A percentile compares a stretch with the other conserved stretches of the same genome.
phyloP scores from a whole-genome alignment of 1,284 basidiomycete genomes.

The Coniophora puteana region DNA sequence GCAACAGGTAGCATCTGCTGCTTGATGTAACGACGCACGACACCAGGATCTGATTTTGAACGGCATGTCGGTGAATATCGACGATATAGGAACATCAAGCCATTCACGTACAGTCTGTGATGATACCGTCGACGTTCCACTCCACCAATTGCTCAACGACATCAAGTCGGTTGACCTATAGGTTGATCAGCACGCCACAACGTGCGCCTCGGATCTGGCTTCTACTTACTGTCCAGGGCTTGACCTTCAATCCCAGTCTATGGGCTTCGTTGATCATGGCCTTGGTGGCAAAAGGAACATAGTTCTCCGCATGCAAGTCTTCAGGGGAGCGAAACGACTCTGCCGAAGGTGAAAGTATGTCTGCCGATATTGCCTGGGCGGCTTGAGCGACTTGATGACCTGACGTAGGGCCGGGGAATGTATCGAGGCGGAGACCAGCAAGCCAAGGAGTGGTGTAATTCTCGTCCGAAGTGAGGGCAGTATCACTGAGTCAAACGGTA shows the following conservation, averaged over 20 bases:
- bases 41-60: conserved; percentile 39
- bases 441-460: conserved; percentile 55
- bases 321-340: conserved; percentile 27
- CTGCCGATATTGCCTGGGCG: conserved; percentile 60
- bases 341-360: conserved; percentile 58
- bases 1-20: conserved; percentile 47
- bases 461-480: conserved; percentile 33
- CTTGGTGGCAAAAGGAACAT: conserved; percentile 57
- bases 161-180: conserved; percentile 56
- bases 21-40: conserved; percentile 49
- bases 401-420: conserved; percentile 52
- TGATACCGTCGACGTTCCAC: conserved; percentile 68
- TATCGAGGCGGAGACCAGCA: conserved; percentile 52
- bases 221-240: conserved; percentile 67
- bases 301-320: conserved; percentile 45
- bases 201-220: background rate
- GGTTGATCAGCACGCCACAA: conserved; percentile 12
- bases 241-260: conserved; percentile 55
- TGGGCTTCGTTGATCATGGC: conserved; percentile 69
- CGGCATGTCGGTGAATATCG: background rate
- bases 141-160: conserved; percentile 55
- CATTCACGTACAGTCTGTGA: conserved; percentile 61
- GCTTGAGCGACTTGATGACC: conserved; percentile 59
- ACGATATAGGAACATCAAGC: background rate
- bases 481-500: conserved; percentile 30